Evolutionary conservation across 768 basidiomycete genomes (phyloP).

Genomic region (Termitomyces sp.): DNA sequence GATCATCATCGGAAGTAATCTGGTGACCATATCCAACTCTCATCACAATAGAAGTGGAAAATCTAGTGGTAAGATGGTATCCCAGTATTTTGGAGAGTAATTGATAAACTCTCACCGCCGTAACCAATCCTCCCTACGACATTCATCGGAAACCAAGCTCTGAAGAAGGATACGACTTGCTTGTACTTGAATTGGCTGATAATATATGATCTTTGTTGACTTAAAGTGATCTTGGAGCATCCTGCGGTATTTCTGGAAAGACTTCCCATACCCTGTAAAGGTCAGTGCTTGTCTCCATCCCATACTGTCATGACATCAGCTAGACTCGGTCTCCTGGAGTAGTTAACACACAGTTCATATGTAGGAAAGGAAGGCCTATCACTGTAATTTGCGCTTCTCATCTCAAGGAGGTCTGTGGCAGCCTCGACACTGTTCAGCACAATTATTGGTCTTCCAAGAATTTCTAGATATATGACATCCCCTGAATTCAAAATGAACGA

Average conservation of each 20-base stretch:
- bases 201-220: not conserved
- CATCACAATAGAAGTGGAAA: conserved; percentile 17
- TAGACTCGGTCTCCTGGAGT: not conserved
- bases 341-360: not conserved
- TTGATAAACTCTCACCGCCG: not conserved
- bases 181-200: not conserved
- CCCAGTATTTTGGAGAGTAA: not conserved
- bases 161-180: not conserved
- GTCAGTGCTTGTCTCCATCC: not conserved
- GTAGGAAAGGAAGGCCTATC: conserved; percentile 18
- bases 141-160: not conserved
- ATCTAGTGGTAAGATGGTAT: not conserved
- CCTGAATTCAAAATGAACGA: not conserved
- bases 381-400: conserved; percentile 29
- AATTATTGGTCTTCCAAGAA: conserved; percentile 17
- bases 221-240: not conserved
- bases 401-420: conserved; percentile 37
- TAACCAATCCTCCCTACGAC: not conserved
- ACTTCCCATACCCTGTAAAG: conserved; percentile 17
- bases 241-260: conserved; percentile 9
- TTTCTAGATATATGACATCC: conserved; percentile 11
- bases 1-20: conserved; percentile 27
- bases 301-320: conserved; percentile 1
- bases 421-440: conserved; percentile 28
- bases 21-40: conserved; percentile 25